Conservation (phyloP, 2,329 filamentous ascomycete species). For the Exophiala oligosperma region DNA sequence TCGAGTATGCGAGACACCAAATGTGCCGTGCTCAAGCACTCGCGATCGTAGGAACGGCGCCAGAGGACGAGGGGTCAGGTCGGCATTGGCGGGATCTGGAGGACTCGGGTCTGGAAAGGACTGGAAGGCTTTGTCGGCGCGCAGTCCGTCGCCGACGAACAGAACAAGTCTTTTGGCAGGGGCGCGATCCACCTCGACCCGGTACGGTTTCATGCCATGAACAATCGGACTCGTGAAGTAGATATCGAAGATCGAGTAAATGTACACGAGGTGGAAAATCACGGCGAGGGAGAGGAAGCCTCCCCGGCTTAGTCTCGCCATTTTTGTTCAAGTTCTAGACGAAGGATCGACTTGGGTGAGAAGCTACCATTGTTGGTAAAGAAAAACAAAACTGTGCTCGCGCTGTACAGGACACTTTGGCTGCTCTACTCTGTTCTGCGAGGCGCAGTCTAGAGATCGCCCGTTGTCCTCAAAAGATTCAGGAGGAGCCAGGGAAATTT, state of each 20-base stretch:
- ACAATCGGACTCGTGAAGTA: conserved; percentile 99
- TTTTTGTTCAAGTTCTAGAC: conserved; percentile 25
- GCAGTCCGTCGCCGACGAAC: conserved; percentile 94
- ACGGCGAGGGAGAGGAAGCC: conserved; percentile 86
- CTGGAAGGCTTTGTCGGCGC: conserved; percentile 97
- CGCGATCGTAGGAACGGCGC: conserved; percentile 89
- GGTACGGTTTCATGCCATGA: conserved; percentile 84
- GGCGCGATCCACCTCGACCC: conserved; percentile 61
- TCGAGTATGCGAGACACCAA: conserved; percentile 94
- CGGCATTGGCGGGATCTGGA: conserved; percentile 53
- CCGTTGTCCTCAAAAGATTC: conserved; percentile 2
- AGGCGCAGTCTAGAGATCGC: background rate
- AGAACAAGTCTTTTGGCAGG: conserved; percentile 89
- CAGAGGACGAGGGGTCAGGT: conserved; percentile 72
- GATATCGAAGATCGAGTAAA: conserved; percentile 95
- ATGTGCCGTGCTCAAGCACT: conserved; percentile 86
- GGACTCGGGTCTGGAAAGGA: conserved; percentile 84
- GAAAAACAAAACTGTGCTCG: background rate
- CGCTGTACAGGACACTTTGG: background rate
- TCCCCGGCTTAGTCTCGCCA: conserved; percentile 65
- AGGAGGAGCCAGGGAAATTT: background rate
- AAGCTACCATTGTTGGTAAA: conserved; percentile 3
- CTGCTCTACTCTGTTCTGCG: background rate
- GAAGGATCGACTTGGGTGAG: conserved; percentile 30
- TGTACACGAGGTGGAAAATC: conserved; percentile 89